These are phyloP conservation scores for Barbatosphaeria neglecta DNA, from an alignment of 495 filamentous ascomycete species.

Conservation along the genomic window DNA sequence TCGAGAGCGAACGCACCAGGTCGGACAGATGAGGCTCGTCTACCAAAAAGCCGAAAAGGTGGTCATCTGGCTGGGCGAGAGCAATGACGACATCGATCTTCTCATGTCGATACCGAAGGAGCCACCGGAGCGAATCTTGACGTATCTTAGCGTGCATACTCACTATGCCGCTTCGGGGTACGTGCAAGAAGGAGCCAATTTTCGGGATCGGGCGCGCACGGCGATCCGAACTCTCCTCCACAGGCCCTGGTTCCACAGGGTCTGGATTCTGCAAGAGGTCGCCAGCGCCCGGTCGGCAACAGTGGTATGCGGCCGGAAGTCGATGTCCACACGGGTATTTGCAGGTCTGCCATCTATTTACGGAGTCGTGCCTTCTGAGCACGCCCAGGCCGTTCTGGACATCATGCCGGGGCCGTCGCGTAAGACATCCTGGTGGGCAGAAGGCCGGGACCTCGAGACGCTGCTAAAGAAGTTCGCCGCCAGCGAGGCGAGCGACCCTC, in stretches of 20 bases:
- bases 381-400: constrained; percentile 21
- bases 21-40: constrained; percentile 19
- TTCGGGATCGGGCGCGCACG: constrained; percentile 4
- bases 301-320: constrained; percentile 12
- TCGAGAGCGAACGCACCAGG: constrained; percentile 17
- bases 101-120: not conserved
- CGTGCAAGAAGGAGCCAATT: no score
- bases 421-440: constrained; percentile 16
- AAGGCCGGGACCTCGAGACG: constrained; percentile 12
- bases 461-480: constrained; percentile 15
- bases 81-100: not conserved
- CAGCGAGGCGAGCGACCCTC: constrained; percentile 16
- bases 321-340: constrained; percentile 15
- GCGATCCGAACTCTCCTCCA: not conserved
- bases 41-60: constrained; percentile 15
- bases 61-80: constrained; percentile 19
- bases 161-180: no score
- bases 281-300: constrained; percentile 2
- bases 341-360: constrained; percentile 12
- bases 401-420: constrained; percentile 19
- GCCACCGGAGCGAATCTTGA: no score
- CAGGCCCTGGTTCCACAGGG: constrained; percentile 8
- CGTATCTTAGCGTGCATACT: no score
- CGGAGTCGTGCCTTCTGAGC: not conserved
- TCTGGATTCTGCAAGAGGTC: constrained; percentile 12